phyloP scores from a whole-genome alignment of 495 filamentous ascomycete species.

The Penicillium malachiteum region DNA sequence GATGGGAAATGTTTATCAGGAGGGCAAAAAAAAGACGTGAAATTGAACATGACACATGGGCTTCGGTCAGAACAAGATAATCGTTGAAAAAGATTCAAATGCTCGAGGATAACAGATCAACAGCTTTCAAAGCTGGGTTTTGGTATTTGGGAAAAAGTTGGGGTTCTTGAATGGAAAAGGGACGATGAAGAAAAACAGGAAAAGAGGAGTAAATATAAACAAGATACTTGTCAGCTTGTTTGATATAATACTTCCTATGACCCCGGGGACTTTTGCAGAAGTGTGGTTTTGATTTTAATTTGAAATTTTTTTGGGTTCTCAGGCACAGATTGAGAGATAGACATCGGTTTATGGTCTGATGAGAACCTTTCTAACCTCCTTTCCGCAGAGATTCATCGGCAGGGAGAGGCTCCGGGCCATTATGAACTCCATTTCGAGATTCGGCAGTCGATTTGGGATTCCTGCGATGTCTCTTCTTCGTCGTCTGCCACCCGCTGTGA shows the following conservation, averaged over 20 bases:
- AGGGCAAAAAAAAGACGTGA: background rate
- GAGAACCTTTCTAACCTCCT: background rate
- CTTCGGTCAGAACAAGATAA: background rate
- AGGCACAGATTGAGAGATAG: background rate
- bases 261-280: background rate
- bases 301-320: too few species aligned
- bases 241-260: background rate
- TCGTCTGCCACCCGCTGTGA: slow-evolving; percentile 5
- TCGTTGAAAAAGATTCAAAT: background rate
- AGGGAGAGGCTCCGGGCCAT: background rate
- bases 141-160: background rate
- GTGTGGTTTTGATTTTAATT: background rate
- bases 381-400: slow-evolving; percentile 2
- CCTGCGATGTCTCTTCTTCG: slow-evolving; percentile 1
- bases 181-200: background rate
- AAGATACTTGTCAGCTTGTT: background rate
- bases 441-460: background rate
- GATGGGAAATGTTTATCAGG: background rate
- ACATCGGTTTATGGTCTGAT: background rate
- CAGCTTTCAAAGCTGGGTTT: background rate
- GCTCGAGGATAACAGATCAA: background rate
- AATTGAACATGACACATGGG: background rate
- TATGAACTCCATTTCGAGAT: background rate
- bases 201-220: background rate
- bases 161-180: background rate